These are phyloP conservation scores for Candida methanosorbosa DNA, from an alignment of 805 yeast species.

Conservation along the genomic window DNA sequence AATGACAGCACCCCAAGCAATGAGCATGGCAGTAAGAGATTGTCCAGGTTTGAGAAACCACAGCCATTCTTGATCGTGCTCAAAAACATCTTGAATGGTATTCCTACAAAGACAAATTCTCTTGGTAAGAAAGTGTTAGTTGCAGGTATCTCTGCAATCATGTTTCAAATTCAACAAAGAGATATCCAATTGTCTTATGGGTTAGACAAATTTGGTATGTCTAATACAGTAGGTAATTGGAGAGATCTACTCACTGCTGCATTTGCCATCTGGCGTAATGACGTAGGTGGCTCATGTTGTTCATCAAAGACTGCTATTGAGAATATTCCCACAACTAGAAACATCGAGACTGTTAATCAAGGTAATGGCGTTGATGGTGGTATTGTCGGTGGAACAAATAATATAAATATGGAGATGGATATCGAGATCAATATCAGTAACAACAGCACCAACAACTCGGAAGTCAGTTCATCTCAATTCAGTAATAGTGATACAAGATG, in stretches of 20 bases:
- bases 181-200: conserved; percentile 52
- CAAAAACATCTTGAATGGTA: conserved; percentile 48
- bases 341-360: background rate
- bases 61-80: conserved; percentile 46
- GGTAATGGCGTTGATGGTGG: background rate
- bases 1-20: no score
- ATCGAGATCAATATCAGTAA: no score
- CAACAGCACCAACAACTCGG: conserved; percentile 7
- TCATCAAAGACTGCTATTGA: conserved; percentile 25
- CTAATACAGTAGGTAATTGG: conserved; percentile 43
- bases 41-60: conserved; percentile 18
- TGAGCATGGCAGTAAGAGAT: conserved; percentile 1
- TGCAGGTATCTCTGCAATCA: conserved; percentile 57
- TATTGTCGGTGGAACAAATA: no score
- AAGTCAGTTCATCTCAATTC: conserved; percentile 22
- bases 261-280: conserved; percentile 59
- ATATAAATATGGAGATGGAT: no score
- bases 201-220: conserved; percentile 26
- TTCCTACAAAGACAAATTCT: conserved; percentile 36
- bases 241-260: conserved; percentile 62
- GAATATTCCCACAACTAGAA: conserved; percentile 5
- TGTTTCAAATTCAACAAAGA: conserved; percentile 66
- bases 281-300: conserved; percentile 30
- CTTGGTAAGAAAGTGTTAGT: conserved; percentile 62
- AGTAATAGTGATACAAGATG: conserved; percentile 38